Conservation (phyloP, 1,284 basidiomycete species). For the Neonothopanus nambi region DNA sequence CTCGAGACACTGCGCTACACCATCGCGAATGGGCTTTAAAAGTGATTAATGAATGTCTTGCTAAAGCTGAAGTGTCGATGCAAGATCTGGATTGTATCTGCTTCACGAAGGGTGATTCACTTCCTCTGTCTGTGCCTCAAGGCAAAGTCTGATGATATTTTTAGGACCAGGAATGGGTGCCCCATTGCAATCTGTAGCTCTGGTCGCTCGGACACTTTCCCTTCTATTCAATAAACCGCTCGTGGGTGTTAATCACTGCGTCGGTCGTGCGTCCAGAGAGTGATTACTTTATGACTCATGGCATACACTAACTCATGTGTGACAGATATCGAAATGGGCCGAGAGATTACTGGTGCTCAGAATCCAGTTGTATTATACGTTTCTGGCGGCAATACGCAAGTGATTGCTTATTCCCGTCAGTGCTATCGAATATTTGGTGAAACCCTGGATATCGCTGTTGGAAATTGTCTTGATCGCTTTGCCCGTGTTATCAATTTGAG, state of each 20-base stretch:
- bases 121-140: neutral
- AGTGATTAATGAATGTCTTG: slow-evolving; percentile 83
- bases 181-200: slow-evolving; percentile 91
- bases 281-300: neutral
- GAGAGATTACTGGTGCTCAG: slow-evolving; percentile 90
- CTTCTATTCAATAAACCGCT: slow-evolving; percentile 90
- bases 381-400: slow-evolving; percentile 98
- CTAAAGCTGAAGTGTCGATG: slow-evolving; percentile 70
- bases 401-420: slow-evolving; percentile 97
- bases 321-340: slow-evolving; percentile 97
- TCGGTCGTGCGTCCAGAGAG: slow-evolving; percentile 76
- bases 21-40: slow-evolving; percentile 91
- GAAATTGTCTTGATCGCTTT: slow-evolving; percentile 97
- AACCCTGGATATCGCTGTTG: slow-evolving; percentile 98
- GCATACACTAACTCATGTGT: neutral
- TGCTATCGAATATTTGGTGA: slow-evolving; percentile 99
- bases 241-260: slow-evolving; percentile 97
- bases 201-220: slow-evolving; percentile 93
- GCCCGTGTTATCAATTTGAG: slow-evolving; percentile 94
- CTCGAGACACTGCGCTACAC: slow-evolving; percentile 92
- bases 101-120: slow-evolving; percentile 81
- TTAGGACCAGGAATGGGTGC: slow-evolving; percentile 98
- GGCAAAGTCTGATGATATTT: slow-evolving; percentile 3
- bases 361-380: slow-evolving; percentile 99
- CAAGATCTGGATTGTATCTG: slow-evolving; percentile 92